Base-by-base conservation (phyloP, 306 rosid species). In the Rosa rugosa region DNA sequence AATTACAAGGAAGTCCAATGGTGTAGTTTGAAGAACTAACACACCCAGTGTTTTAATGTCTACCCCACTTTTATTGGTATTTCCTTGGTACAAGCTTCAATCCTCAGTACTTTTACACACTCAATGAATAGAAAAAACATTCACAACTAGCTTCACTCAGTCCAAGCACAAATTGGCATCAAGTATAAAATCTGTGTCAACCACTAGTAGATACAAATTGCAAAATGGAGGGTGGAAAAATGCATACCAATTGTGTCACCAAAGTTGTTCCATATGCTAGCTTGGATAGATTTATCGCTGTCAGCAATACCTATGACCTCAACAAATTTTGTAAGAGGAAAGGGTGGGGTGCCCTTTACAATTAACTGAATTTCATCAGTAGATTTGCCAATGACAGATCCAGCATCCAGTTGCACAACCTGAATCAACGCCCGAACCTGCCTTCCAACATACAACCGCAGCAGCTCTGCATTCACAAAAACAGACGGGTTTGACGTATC, bases 261-360 rank as follows among this genome's bases (percentile, higher is more conserved):
- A 82, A 92, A 93, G 84, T 92, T 92, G 78, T 85, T 91, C 99
- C 97, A 95, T 41, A 79, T 71, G 79, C 91, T 95, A 40, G 92
- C 94, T 18, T 70, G 86, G 69, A 95, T 91, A 74, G 92, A 92
- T 73, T 83, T 91, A 23, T 95, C 97, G 72, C 81, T 64, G 68
- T 88, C 94, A 83, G 92, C 98, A 80, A 90, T 78, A 18, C 99
- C 99, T 77, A 93, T 79, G 79, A 95, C 97, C 87, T 95, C 98
- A 5, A 95, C 90, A 84, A 85, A 95, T 57, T 16, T 91, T 49
- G 92, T 84, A 66, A 79, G 93, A 78, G 90, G 76, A 22, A 69
- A 47, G 0, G 88, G 77, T 38, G 96, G 89, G 25, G 86, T 71
- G 72, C 97, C 94, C 81, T 86, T 91, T 27, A 93, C 90, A 71